Evolutionary conservation across 75 land plant genomes (phyloP).

Genomic region (Pinus tabuliformis): DNA sequence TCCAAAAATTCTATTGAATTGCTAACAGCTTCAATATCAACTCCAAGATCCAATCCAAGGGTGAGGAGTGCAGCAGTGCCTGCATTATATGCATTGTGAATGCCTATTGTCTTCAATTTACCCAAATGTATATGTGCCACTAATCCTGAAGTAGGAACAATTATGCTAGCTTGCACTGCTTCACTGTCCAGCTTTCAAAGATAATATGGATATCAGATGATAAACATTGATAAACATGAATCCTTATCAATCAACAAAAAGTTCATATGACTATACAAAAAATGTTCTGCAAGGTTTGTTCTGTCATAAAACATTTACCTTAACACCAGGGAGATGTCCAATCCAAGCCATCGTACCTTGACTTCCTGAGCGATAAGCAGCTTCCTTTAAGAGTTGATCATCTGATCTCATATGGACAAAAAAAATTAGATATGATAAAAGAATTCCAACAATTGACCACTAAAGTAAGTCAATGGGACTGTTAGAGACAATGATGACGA

Average conservation of each 20-base stretch:
- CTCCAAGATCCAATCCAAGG: conserved; percentile 56
- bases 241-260: not conserved
- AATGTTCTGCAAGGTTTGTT: not conserved
- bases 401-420: conserved; percentile 14
- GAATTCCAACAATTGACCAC: no score
- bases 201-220: not conserved
- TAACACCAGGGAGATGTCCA: conserved; percentile 65
- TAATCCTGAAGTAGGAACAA: conserved; percentile 44
- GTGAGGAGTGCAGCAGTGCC: conserved; percentile 63
- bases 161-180: conserved; percentile 30
- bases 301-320: conserved; percentile 25
- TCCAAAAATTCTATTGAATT: conserved; percentile 31
- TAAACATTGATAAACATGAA: not conserved
- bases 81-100: conserved; percentile 69
- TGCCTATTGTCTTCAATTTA: conserved; percentile 41
- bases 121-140: conserved; percentile 37
- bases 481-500: no score
- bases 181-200: conserved; percentile 46
- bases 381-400: conserved; percentile 33
- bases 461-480: not conserved
- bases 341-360: conserved; percentile 47
- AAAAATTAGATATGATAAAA: no score
- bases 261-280: conserved; percentile 1
- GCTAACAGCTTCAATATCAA: conserved; percentile 33
- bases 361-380: conserved; percentile 16